Base-by-base conservation (phyloP, 2,329 filamentous ascomycete genomes). In the Lasiodiplodia sp. region DNA sequence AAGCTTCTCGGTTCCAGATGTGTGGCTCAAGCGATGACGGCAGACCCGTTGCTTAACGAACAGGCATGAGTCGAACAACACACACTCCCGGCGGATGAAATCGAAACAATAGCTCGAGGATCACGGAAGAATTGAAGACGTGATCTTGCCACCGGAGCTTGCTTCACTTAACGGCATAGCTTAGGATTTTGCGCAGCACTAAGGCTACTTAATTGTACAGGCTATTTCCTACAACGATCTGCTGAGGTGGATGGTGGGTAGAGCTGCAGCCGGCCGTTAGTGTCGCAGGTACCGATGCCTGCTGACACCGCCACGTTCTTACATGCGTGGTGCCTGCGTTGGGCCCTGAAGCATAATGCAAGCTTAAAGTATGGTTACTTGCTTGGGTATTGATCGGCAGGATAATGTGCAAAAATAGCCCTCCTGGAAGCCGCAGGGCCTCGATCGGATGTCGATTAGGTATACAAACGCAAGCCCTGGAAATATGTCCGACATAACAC, bases 301-400 rank as follows among this genome's bases (percentile, higher is more conserved):
- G 31, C 44, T 52, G 60, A 62, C 58, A 51, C 2, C 6, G 18
- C 47, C 31, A 31, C 44, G 10, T 60, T 49, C 40, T 62, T 28
- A 47, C 40, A 21, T 62, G 57, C 57, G 25, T 49, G 58, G 40
- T 62, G 58, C 58, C 58, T 56, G 31, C 53, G 28, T 62, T 62
- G 14, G 40, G 44, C 28, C 31, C 55, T 56, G 55, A 21, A 25
- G 25, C 31, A 18, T 25, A 21, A 62, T 62, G 57, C 57, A 62
- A 8, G 57, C 18, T 49, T 40, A 25, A 40, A 23, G 14, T 62
- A 47, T 62, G 12, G 38, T 23, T 25, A 14, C 12, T 44, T 10
- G 37, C 56, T 8, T n/a, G 56, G 56, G 34, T 40, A 6, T 14
- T 11, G 34, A 58, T 58, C 44, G 34, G 56, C 7, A 25, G 10